phyloP scores from a whole-genome alignment of 148 eudicot genomes.

The Nepenthes gracilis region DNA sequence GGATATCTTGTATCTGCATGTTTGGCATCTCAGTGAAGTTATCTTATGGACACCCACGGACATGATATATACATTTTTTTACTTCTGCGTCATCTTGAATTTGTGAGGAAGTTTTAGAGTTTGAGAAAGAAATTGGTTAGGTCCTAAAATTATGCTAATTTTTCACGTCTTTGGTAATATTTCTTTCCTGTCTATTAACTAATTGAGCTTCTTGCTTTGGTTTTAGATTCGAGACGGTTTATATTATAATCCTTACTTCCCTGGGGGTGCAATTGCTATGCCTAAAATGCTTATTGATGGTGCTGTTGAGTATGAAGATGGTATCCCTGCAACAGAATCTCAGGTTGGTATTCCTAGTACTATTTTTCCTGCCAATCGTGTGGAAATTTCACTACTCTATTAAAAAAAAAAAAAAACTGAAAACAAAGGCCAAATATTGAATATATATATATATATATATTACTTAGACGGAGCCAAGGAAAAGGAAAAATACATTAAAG shows the following conservation, averaged over 20 bases:
- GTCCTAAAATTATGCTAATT: no score
- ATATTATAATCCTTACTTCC: constrained; percentile 94
- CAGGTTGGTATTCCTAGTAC: constrained; percentile 35
- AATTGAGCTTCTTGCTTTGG: background rate
- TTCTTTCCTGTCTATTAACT: background rate
- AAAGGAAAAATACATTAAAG: no score
- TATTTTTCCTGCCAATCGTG: background rate
- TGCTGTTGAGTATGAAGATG: constrained; percentile 95
- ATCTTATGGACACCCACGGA: no score
- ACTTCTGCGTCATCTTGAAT: no score
- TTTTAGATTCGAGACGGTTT: constrained; percentile 80
- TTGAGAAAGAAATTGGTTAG: no score
- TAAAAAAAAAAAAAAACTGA: background rate
- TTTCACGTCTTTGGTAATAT: background rate
- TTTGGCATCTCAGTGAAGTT: no score
- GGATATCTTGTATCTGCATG: no score
- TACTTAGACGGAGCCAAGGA: no score
- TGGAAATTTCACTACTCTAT: background rate
- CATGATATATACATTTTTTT: no score
- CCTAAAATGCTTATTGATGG: constrained; percentile 98
- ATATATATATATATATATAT: no score
- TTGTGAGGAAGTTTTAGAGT: no score
- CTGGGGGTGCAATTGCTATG: constrained; percentile 99
- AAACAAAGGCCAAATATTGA: no score
- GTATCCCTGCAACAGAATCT: constrained; percentile 88